A percentile compares a stretch with the other conserved stretches of the same genome.
Evolutionary conservation across 768 basidiomycete species (phyloP).

Genomic region (Russula virescens): DNA sequence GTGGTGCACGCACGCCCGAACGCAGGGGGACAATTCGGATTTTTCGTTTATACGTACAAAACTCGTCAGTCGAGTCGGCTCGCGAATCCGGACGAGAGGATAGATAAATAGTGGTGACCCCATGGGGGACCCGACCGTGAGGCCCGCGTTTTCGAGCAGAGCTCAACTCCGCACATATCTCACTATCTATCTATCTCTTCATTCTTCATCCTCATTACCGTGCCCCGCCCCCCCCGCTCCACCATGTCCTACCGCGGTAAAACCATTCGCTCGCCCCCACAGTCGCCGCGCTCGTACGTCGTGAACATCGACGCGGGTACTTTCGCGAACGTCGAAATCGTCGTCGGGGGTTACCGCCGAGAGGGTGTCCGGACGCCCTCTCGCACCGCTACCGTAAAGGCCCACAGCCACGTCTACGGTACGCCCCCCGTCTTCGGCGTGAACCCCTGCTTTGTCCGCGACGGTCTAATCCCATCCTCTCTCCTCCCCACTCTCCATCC

Average conservation of each 20-base stretch:
- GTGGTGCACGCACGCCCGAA: neutral
- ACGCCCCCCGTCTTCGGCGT: neutral
- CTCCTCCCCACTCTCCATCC: neutral
- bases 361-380: slow-evolving; percentile 2
- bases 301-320: slow-evolving; percentile 16
- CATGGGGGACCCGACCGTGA: too few species aligned
- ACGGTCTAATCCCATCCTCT: too few species aligned
- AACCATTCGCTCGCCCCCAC: neutral
- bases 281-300: slow-evolving; percentile 1
- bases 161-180: too few species aligned
- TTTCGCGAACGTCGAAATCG: slow-evolving; percentile 16
- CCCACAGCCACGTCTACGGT: slow-evolving; percentile 9
- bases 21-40: too few species aligned
- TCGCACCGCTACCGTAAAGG: neutral
- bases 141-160: too few species aligned
- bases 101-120: slow-evolving; percentile 14
- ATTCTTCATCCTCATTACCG: too few species aligned
- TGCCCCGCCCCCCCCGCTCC: too few species aligned
- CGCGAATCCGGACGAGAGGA: neutral
- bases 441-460: too few species aligned
- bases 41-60: neutral
- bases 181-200: too few species aligned
- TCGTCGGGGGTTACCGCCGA: slow-evolving; percentile 2
- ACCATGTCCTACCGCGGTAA: slow-evolving; percentile 10
- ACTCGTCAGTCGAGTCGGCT: neutral